Evolutionary conservation across 352 stramenopile genomes (phyloP).

Genomic region (Elongisporangium undulatum): DNA sequence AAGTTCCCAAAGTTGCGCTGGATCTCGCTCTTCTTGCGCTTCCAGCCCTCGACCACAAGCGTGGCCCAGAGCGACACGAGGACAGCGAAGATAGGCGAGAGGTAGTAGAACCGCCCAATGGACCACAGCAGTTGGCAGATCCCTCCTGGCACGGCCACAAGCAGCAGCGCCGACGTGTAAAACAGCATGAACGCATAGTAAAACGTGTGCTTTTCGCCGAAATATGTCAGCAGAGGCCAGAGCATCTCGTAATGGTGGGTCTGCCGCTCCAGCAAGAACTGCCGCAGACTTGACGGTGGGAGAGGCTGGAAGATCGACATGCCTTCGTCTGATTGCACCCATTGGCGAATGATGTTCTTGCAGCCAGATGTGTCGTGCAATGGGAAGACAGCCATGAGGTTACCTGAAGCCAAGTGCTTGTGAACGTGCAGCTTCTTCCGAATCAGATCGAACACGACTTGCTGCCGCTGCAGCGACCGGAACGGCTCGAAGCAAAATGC

Average conservation of each 20-base stretch:
- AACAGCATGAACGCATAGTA: slow-evolving; percentile 77
- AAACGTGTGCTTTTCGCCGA: slow-evolving; percentile 78
- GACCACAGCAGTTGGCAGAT: slow-evolving; percentile 49
- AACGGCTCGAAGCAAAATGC: slow-evolving; percentile 61
- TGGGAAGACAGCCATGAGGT: slow-evolving; percentile 59
- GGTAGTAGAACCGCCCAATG: slow-evolving; percentile 18
- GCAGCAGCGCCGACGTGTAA: slow-evolving; percentile 67
- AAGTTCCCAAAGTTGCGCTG: slow-evolving; percentile 78
- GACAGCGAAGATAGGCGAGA: slow-evolving; percentile 54
- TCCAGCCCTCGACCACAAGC: slow-evolving; percentile 87
- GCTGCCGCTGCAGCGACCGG: slow-evolving; percentile 66
- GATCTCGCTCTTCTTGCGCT: slow-evolving; percentile 83
- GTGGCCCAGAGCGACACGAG: slow-evolving; percentile 86
- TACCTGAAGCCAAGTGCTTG: slow-evolving; percentile 45
- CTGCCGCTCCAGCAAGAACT: slow-evolving; percentile 61
- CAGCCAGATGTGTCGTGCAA: slow-evolving; percentile 59
- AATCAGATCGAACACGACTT: slow-evolving; percentile 72
- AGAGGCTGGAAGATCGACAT: slow-evolving; percentile 56
- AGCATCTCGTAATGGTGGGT: slow-evolving; percentile 74
- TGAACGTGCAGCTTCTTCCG: slow-evolving; percentile 66
- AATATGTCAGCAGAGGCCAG: slow-evolving; percentile 77
- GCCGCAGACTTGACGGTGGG: slow-evolving; percentile 28
- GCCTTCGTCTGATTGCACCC: slow-evolving; percentile 33
- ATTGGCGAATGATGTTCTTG: slow-evolving; percentile 59
- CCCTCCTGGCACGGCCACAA: slow-evolving; percentile 42